phyloP scores from a whole-genome alignment of 495 filamentous ascomycete genomes.

The Penicillium manginii region DNA sequence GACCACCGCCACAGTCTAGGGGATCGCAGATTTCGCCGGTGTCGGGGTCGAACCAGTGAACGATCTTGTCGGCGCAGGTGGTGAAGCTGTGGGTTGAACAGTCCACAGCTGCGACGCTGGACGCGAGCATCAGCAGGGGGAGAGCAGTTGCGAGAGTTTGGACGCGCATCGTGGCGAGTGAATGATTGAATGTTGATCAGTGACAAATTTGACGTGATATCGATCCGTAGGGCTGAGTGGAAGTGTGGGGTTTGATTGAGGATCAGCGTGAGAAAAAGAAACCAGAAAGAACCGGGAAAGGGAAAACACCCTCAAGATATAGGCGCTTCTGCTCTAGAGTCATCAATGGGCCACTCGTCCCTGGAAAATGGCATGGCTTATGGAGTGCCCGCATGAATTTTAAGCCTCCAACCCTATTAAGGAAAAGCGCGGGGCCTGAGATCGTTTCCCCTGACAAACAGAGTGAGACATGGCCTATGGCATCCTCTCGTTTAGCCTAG shows the following conservation, averaged over 20 bases:
- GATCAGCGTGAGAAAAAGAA: background rate
- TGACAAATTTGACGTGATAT: background rate
- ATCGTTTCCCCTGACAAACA: background rate
- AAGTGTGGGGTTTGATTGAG: background rate
- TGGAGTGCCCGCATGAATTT: background rate
- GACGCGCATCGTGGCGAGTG: conserved; percentile 2
- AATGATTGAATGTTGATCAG: conserved; percentile 1
- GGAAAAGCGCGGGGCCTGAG: background rate
- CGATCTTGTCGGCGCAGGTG: conserved; percentile 38
- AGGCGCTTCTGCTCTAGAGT: background rate
- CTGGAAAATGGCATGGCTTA: no score
- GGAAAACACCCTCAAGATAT: background rate
- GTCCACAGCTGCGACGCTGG: conserved; percentile 14
- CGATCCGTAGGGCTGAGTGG: background rate
- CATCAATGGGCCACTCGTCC: no score
- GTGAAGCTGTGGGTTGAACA: conserved; percentile 25
- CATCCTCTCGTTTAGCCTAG: background rate
- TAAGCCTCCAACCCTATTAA: background rate
- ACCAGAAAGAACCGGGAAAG: background rate
- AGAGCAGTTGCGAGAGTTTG: conserved; percentile 16
- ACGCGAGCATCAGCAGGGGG: conserved; percentile 22
- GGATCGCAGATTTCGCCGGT: conserved; percentile 59
- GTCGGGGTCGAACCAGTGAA: conserved; percentile 52
- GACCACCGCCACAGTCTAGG: conserved; percentile 63
- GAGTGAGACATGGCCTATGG: background rate